Base-by-base conservation (phyloP, 208 protist genomes). In the Angomonas deanei region DNA sequence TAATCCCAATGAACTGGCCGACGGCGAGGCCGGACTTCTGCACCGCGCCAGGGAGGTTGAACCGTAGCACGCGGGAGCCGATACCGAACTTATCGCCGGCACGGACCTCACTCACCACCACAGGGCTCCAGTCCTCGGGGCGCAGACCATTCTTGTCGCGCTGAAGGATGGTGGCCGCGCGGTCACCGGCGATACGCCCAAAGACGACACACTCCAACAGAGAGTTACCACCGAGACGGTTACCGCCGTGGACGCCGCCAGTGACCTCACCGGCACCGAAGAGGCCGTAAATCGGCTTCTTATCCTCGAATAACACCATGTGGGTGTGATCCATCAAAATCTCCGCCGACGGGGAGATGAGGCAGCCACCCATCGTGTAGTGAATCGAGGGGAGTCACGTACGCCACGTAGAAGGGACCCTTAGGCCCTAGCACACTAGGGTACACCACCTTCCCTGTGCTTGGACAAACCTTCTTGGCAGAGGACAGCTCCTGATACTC, bases 231-330 rank as follows among this genome's bases (percentile, higher is more conserved):
- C 88, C 97, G 15, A 99, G 87, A 36, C 97, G 86, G 71, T 99
- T 99, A 17, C 70, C 61, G 54, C 98, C 97, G 74, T 99, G 98
- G 54, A 99, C 86, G 42, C 97, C 97, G 21, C 92, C 96, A 17
- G 97, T 98, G 24, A 98, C 94, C 79, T 98, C 97, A 53, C 97
- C 97, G 0, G 97, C 97, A 47, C 88, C 97, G 74, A 92, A 98
- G 38, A 99, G 83, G 15, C 89, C 87, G 5, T 63, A 70, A 38
- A 99, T 94, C 31, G 87, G 82, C 19, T 80, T 74, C 49, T 68
- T 68, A 23, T 70, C 49, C 56, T 61, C 55, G 55, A 27, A 21
- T 34, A 84, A 72, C 28, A 80, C 47, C 62, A 70, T 72, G 19
- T 68, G 42, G 17, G 39, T 31, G 48, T 63, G 53, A 27, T 74